Conservation (phyloP, 2,329 filamentous ascomycete species). For the Epicoccum nigrum region DNA sequence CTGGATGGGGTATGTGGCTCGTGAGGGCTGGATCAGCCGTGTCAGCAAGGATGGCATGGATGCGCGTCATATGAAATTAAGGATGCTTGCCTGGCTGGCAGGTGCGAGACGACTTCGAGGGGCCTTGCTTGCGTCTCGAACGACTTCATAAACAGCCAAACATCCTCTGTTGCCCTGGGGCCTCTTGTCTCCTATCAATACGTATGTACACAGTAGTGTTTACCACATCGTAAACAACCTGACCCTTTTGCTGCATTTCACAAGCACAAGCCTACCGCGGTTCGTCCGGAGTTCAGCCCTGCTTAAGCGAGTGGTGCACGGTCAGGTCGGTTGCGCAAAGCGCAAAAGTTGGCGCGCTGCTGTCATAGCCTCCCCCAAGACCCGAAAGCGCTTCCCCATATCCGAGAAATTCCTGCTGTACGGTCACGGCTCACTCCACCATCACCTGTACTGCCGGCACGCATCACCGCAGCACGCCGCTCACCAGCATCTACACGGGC, state of each 20-base stretch:
- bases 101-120: constrained; percentile 14
- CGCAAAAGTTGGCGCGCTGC: constrained; percentile 31
- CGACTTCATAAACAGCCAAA: constrained; percentile 5
- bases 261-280: constrained; percentile 8
- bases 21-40: constrained; percentile 7
- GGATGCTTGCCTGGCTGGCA: constrained; percentile 16
- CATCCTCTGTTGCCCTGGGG: neutral
- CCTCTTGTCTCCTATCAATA: constrained; percentile 7
- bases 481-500: constrained; percentile 7
- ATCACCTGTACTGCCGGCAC: constrained; percentile 21
- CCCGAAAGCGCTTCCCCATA: constrained; percentile 19
- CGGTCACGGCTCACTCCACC: constrained; percentile 29
- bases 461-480: constrained; percentile 13
- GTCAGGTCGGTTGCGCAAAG: neutral
- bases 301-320: constrained; percentile 18
- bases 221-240: neutral
- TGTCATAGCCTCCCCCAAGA: constrained; percentile 23
- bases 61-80: constrained; percentile 34
- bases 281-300: constrained; percentile 16
- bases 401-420: constrained; percentile 36
- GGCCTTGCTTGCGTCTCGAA: constrained; percentile 7
- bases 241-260: constrained; percentile 8
- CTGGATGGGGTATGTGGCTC: constrained; percentile 13
- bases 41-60: constrained; percentile 26
- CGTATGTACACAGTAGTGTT: too few species aligned